These are phyloP conservation scores for Drechslerella stenobrocha DNA, from an alignment of 2,329 filamentous ascomycete genomes.

Conservation along the genomic window DNA sequence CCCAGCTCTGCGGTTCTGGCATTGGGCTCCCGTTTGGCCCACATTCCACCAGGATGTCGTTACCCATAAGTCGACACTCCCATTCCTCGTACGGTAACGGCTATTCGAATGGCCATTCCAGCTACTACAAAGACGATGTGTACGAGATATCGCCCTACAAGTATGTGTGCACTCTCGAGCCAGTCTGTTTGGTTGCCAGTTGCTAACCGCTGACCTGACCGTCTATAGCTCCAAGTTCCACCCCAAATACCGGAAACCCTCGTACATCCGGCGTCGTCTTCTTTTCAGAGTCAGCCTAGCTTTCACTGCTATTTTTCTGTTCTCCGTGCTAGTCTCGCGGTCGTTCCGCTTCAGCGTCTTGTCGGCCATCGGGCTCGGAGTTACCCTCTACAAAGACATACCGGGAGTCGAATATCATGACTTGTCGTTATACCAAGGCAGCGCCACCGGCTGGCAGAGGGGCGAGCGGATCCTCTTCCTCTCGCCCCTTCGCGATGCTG, in stretches of 20 bases:
- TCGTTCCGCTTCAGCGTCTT: constrained; percentile 29
- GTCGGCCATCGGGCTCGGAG: constrained; percentile 38
- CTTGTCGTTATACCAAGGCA: constrained; percentile 85
- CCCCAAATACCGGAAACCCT: constrained; percentile 35
- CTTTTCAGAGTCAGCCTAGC: constrained; percentile 22
- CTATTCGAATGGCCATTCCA: constrained; percentile 34
- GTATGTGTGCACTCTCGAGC: too few species aligned
- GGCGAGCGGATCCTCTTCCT: constrained; percentile 95
- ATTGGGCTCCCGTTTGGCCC: constrained; percentile 6
- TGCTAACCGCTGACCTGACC: constrained; percentile 18
- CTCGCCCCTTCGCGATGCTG: constrained; percentile 88
- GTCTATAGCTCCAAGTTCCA: constrained; percentile 36
- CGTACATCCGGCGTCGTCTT: constrained; percentile 32
- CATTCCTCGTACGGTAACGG: constrained; percentile 36
- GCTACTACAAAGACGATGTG: constrained; percentile 31
- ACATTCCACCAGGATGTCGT: constrained; percentile 24
- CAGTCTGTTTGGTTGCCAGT: too few species aligned
- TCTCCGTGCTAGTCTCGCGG: constrained; percentile 38
- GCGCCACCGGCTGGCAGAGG: constrained; percentile 89
- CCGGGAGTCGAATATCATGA: constrained; percentile 95
- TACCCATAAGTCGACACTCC: constrained; percentile 40
- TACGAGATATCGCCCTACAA: constrained; percentile 43
- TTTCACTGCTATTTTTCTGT: constrained; percentile 14
- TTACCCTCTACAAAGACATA: constrained; percentile 59
- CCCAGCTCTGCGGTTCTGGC: constrained; percentile 13